A percentile compares a stretch with the other conserved stretches of the same genome.
Conservation (phyloP, 139 green algal species). For the Picochlorum sp. region DNA sequence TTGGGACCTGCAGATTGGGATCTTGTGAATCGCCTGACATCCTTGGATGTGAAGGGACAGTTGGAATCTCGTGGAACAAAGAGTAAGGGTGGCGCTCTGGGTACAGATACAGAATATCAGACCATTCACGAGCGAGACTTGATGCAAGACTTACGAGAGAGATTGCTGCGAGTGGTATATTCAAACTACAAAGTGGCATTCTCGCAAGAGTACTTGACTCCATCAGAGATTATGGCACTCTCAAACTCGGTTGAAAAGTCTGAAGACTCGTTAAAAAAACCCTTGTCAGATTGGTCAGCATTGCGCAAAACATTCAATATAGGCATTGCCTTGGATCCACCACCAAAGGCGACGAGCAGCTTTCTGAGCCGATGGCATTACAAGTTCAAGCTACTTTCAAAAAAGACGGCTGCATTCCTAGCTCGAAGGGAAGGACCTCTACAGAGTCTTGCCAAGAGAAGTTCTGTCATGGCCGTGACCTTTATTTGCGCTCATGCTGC, state of each 20-base stretch:
- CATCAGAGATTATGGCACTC: neutral
- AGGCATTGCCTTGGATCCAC: neutral
- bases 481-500: conserved; percentile 4
- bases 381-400: no score
- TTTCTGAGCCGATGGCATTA: no score
- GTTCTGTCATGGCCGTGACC: neutral
- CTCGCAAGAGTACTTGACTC: conserved; percentile 6
- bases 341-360: no score
- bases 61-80: neutral
- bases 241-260: neutral
- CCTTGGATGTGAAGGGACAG: neutral
- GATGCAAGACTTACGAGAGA: conserved; percentile 6
- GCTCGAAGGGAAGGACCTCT: neutral
- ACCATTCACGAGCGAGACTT: conserved; percentile 4
- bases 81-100: neutral
- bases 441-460: neutral
- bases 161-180: neutral
- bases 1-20: conserved; percentile 9
- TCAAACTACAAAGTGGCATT: conserved; percentile 5
- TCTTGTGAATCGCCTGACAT: neutral
- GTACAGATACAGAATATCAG: neutral
- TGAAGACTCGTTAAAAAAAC: neutral
- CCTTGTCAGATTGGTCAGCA: conserved; percentile 3
- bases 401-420: neutral
- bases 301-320: neutral